These are phyloP conservation scores for Pseudogymnoascus sp. DNA, from an alignment of 2,329 filamentous ascomycete species.

Conservation along the genomic window DNA sequence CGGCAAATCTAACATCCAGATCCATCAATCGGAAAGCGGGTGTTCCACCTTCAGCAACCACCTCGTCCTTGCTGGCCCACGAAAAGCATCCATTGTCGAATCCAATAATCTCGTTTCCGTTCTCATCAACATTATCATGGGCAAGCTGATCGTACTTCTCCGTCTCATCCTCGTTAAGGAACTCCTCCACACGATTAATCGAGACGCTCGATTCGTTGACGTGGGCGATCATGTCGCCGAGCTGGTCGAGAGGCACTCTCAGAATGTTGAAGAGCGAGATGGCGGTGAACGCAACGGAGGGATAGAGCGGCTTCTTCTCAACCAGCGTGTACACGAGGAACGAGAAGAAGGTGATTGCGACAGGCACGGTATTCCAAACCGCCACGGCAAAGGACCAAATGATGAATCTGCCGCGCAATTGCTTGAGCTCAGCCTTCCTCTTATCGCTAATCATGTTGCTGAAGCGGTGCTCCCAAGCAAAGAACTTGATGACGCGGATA, in stretches of 20 bases:
- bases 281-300: conserved; percentile 90
- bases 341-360: conserved; percentile 92
- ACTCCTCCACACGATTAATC: conserved; percentile 91
- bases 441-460: conserved; percentile 82
- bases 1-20: conserved; percentile 70
- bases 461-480: conserved; percentile 95
- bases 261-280: conserved; percentile 93
- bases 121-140: conserved; percentile 58
- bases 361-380: conserved; percentile 91
- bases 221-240: conserved; percentile 97
- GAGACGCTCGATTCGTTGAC: conserved; percentile 97
- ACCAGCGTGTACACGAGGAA: conserved; percentile 89
- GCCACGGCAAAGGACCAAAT: conserved; percentile 88
- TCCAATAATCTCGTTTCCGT: conserved; percentile 69
- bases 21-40: conserved; percentile 78
- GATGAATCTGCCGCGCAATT: conserved; percentile 75
- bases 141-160: conserved; percentile 87
- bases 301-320: conserved; percentile 80
- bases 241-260: conserved; percentile 84
- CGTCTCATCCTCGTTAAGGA: conserved; percentile 86
- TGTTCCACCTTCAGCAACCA: conserved; percentile 51
- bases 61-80: conserved; percentile 68
- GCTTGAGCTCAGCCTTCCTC: conserved; percentile 66
- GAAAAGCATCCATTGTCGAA: conserved; percentile 79
- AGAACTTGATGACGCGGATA: conserved; percentile 98